Base-by-base conservation (phyloP, 2,329 filamentous ascomycete genomes). In the Bertia moriformis region DNA sequence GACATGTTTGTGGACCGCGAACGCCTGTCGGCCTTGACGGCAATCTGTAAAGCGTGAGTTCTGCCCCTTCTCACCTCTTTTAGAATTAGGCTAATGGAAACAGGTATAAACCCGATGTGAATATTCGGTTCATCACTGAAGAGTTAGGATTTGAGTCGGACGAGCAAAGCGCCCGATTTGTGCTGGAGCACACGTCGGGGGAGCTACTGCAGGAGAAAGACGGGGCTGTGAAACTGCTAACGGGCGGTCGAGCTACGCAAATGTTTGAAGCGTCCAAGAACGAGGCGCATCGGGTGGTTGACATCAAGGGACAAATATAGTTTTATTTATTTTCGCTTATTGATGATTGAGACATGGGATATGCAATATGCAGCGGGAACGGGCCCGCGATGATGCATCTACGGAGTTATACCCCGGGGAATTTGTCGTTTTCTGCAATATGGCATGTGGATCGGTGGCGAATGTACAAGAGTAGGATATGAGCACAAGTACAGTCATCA, bases 1-100 rank as follows among this genome's bases (percentile, higher is more conserved):
- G 80, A 85, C 58, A 82, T 83, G 73, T 83, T 84, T 59, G 71
- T 84, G 54, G 72, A 72, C 51, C 73, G 80, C 49, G 79, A 85
- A 63, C 73, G 80, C 48, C 63, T 84, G 44, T 68, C 70, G 46
- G 79, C 80, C 43, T 61, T 84, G 49, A 67, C 77, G 49, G 72
- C 70, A 53, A 80, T 84, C 41, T 80, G 76, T 66, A 80, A 66
- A 78, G 69, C 74, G 80, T 84, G 61, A 62, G 79, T 65, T 5
- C 3, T 43, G 19, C 19, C 19, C 15, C 24, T 18, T 38, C 14
- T 37, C 7, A 10, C 2, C 38, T 4, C 19, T 18, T 14, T 30
- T 32, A 19, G 19, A 33, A 18, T 14, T 4, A n/a, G 17, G 12
- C 15, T 35, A 18, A 35, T 17, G 17, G 17, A 3, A 17, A 37